Base-by-base conservation (phyloP, 2,329 filamentous ascomycete species). In the Pyricularia grisea region DNA sequence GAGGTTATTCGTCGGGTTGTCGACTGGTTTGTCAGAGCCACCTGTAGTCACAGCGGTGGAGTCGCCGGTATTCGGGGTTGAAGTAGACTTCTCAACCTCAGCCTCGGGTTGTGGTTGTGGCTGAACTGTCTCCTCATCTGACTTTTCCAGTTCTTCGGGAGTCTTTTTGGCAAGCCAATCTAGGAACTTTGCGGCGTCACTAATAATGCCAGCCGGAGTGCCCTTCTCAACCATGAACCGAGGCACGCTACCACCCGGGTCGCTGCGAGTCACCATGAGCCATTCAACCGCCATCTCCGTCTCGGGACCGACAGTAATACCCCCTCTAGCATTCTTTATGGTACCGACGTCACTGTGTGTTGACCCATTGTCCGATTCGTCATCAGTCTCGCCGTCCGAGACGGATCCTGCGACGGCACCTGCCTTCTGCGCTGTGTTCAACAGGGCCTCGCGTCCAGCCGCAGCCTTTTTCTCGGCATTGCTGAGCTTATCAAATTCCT, bases 161-260 rank as follows among this genome's bases (percentile, higher is more conserved):
- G 76, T 76, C 70, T 80, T 81, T 4, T 81, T 76, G 9, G 80
- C 80, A 33, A 86, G 74, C 93, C 93, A 97, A 69, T 93, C 87
- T 17, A 95, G 77, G 73, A 97, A 96, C 77, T 94, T 95, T 68
- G 85, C 85, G 0, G 93, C 91, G 77, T 97, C 93, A 61, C 84
- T 84, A 30, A 92, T 85, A 73, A 97, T 95, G 50, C 92, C 92
- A 12, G 85, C 88, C 0, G 93, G 93, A 0, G 93, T 97, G 33
- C 91, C 92, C 76, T 92, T 89, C 74, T 97, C 93, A n/a, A 97
- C 92, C 85, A 97, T 89, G 79, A 95, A 97, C 17, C 92, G 86
- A 0, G 93, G 93, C 23, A 97, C 93, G 70, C 88, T 94, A 68
- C 93, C 93, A 12, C 93, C 93, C 3, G 93, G 93, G 74, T 97